phyloP scores from a whole-genome alignment of 1,284 basidiomycete species.

The Boletellus deceptivus region DNA sequence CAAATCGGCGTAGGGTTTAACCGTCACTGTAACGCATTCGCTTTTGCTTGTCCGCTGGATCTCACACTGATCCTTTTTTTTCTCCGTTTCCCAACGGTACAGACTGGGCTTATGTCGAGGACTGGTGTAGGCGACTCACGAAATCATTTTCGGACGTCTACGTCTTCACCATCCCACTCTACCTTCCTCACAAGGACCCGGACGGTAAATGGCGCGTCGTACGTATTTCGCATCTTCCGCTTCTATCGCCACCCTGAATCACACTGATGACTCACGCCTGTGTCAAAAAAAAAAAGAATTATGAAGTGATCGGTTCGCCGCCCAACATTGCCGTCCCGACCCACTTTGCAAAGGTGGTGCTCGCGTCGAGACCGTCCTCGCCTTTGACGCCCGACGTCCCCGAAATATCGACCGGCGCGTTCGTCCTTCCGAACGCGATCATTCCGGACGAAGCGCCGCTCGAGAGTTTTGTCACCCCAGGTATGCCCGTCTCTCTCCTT shows the following conservation, averaged over 20 bases:
- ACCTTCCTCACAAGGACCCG: conserved; percentile 79
- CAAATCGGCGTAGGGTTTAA: conserved; percentile 99
- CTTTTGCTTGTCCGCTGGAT: background rate
- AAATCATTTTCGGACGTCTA: conserved; percentile 89
- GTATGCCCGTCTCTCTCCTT: conserved; percentile 42
- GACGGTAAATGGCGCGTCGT: conserved; percentile 97
- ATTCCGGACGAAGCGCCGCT: conserved; percentile 85
- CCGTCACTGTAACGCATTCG: conserved; percentile 69
- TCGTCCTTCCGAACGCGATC: conserved; percentile 87
- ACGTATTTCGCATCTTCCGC: conserved; percentile 35
- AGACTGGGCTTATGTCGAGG: conserved; percentile 97
- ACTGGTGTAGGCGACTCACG: conserved; percentile 92
- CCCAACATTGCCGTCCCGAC: conserved; percentile 93
- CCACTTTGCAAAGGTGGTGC: conserved; percentile 96
- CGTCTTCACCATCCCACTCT: conserved; percentile 97
- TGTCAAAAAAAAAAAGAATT: conserved; percentile 43
- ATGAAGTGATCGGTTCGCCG: conserved; percentile 93
- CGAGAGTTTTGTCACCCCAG: conserved; percentile 76
- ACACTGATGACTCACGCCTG: too few species aligned
- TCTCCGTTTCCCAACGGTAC: background rate
- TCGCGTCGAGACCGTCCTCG: conserved; percentile 75
- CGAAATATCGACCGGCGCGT: conserved; percentile 87
- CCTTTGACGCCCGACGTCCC: conserved; percentile 66
- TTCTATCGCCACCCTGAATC: background rate
- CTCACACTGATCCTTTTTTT: background rate